Percentiles rank a stretch among this genome's conserved stretches.
Evolutionary conservation across 257 asterid genomes (phyloP).

Genomic region (Solanum arcanum): DNA sequence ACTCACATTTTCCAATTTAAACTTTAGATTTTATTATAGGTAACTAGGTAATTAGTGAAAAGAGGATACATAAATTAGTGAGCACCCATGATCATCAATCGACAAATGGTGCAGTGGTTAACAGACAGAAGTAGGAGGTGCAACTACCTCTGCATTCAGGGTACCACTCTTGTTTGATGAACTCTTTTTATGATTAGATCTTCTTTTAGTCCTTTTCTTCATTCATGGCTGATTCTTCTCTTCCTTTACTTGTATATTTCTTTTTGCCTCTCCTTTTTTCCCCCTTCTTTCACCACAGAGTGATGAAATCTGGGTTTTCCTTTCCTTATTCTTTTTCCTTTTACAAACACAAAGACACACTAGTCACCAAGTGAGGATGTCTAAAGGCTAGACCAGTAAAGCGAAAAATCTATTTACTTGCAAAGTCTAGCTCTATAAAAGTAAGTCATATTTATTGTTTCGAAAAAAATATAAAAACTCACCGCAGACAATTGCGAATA

Average conservation of each 20-base stretch:
- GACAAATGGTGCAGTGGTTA: background rate
- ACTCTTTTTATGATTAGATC: background rate
- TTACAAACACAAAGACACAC: background rate
- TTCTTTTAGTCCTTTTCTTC: background rate
- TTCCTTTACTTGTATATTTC: background rate
- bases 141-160: background rate
- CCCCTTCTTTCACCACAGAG: background rate
- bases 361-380: background rate
- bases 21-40: background rate
- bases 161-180: background rate
- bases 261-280: background rate
- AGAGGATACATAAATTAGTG: background rate
- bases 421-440: background rate
- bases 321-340: background rate
- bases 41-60: background rate
- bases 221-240: background rate
- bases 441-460: background rate
- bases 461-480: background rate
- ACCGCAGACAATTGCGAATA: background rate
- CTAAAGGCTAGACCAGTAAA: background rate
- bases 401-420: background rate
- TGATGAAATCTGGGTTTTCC: background rate
- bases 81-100: background rate
- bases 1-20: background rate
- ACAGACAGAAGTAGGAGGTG: background rate